Evolutionary conservation across 129 eudicot genomes (phyloP), one percentile per base, ranked within the genome.

Genomic region (Saposhnikovia divaricata): DNA sequence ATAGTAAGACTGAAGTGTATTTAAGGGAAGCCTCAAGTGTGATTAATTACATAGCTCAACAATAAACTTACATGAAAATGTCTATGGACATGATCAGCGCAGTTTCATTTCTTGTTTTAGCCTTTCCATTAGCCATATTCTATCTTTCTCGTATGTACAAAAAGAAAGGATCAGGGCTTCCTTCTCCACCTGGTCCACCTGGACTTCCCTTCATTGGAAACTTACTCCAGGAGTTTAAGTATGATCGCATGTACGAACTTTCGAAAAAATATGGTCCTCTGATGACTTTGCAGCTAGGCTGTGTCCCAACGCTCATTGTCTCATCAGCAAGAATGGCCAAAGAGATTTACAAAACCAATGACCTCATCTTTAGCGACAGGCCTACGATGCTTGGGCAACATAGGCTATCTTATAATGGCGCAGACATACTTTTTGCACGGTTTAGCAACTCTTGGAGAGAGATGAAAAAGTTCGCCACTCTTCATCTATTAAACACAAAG

Each of bases 291-390:
- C 72, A 28, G 0, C 15, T 65, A 7, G 72, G 72, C 34, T 65
- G 40, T 3, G 72, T 65, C 38, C 72, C 40, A 25, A 65, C 38
- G 4, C 72, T 65, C 16, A 14, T 65, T 2, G 72, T 65, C 4
- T 65, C 72, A 27, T 65, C 72, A 27, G 72, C 72, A 28, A 65
- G 38, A 65, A 65, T 65, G 72, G 72, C 72, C 72, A 65, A 65
- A 65, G 72, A 65, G 72, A 25, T 65, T 12, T 65, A 65, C 40
- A 65, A 65, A 65, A 65, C 72, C 10, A 25, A 65, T 4, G 72
- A 65, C 72, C 16, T 65, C 14, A 12, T 11, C 16, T 65, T 65
- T 27, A 28, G 38, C 23, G 31, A 28, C 38, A 65, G 72, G 72
- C 72, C 72, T 25, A 23, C 72, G 1, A 65, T 65, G 72, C 37